Evolutionary conservation across 441 rosid species (phyloP).

Genomic region (Cnidoscolus chayamansa): DNA sequence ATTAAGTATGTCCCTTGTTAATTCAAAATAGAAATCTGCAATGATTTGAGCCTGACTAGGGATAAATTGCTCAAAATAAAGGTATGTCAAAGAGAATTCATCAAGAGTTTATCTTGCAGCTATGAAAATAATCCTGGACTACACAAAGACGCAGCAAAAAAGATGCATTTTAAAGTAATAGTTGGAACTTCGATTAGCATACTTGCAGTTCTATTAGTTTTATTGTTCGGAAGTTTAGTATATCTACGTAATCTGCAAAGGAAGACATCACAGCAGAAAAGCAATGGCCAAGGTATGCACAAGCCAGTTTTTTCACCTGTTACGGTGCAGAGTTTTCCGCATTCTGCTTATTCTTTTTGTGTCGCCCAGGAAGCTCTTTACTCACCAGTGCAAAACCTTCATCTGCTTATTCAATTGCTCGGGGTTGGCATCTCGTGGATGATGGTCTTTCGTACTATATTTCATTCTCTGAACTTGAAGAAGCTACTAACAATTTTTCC

Average conservation of each 20-base stretch:
- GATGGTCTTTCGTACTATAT: conserved; percentile 75
- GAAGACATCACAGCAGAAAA: conserved; percentile 32
- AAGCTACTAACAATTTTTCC: conserved; percentile 66
- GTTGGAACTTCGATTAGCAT: conserved; percentile 56
- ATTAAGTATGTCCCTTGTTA: conserved; percentile 44
- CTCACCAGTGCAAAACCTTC: conserved; percentile 47
- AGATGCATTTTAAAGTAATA: conserved; percentile 43
- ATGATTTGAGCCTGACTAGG: background rate
- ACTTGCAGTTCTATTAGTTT: conserved; percentile 44
- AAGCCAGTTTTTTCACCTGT: conserved; percentile 4
- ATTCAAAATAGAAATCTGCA: background rate
- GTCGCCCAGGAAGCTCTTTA: conserved; percentile 46
- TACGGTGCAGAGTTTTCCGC: conserved; percentile 5
- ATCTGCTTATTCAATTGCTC: conserved; percentile 44
- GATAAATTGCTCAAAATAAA: background rate
- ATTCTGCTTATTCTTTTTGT: conserved; percentile 20
- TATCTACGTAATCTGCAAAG: conserved; percentile 37
- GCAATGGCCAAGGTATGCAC: conserved; percentile 48
- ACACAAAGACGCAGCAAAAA: conserved; percentile 42
- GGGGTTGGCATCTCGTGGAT: conserved; percentile 65
- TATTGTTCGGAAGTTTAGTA: conserved; percentile 51
- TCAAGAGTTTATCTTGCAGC: conserved; percentile 38
- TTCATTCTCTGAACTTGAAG: conserved; percentile 64
- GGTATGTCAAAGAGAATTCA: conserved; percentile 1
- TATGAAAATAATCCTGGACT: conserved; percentile 59